A percentile compares a stretch with the other conserved stretches of the same genome.
These are phyloP conservation scores for Xylariaceae sp. DNA, from an alignment of 2,329 filamentous ascomycete species.

Conservation along the genomic window DNA sequence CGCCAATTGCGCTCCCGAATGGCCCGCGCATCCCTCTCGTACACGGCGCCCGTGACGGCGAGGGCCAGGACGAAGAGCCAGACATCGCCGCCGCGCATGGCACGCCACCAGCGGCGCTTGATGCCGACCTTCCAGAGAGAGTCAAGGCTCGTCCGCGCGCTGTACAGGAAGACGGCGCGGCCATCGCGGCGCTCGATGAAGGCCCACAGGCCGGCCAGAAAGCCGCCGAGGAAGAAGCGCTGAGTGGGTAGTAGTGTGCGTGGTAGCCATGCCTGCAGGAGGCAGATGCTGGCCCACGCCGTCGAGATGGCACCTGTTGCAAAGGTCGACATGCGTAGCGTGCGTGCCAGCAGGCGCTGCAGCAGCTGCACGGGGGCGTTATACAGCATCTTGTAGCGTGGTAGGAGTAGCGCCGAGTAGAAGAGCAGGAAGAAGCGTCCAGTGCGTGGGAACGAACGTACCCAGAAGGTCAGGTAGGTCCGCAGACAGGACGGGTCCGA, in stretches of 20 bases:
- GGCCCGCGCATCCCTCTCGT: slow-evolving; percentile 70
- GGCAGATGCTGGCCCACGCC: slow-evolving; percentile 85
- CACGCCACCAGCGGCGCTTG: slow-evolving; percentile 86
- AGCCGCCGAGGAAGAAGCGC: slow-evolving; percentile 87
- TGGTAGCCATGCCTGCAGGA: slow-evolving; percentile 82
- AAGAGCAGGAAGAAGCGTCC: slow-evolving; percentile 77
- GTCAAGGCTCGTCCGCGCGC: slow-evolving; percentile 76
- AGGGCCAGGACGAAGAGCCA: slow-evolving; percentile 79
- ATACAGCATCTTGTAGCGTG: slow-evolving; percentile 69
- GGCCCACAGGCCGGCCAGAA: slow-evolving; percentile 83
- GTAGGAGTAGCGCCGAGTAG: slow-evolving; percentile 71
- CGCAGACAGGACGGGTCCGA: slow-evolving; percentile 84
- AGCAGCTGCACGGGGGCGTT: slow-evolving; percentile 68
- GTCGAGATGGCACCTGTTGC: slow-evolving; percentile 83
- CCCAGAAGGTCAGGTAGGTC: slow-evolving; percentile 85
- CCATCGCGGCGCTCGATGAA: slow-evolving; percentile 70
- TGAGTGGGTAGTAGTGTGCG: slow-evolving; percentile 75
- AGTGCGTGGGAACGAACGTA: slow-evolving; percentile 78
- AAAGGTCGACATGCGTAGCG: slow-evolving; percentile 76
- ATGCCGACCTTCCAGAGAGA: slow-evolving; percentile 91
- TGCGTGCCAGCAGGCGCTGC: slow-evolving; percentile 66
- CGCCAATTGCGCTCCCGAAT: slow-evolving; percentile 69
- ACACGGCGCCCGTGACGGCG: slow-evolving; percentile 75
- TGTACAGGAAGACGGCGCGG: slow-evolving; percentile 75
- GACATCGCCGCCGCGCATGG: slow-evolving; percentile 80